Conservation (phyloP, 1,284 basidiomycete species). For the Porogramme epimiltina region DNA sequence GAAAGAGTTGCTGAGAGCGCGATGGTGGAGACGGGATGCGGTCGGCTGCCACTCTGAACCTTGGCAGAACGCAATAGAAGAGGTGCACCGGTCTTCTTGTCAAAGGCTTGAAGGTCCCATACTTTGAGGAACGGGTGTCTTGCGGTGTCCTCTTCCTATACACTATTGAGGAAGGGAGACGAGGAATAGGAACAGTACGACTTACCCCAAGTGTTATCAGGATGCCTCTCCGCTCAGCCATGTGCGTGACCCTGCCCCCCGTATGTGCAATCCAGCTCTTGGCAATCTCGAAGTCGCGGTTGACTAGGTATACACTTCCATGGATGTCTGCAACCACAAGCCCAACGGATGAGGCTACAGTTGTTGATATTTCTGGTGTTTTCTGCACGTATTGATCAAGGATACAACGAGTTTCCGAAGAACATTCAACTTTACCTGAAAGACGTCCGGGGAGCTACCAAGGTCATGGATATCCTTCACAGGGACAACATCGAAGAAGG, state of each 20-base stretch:
- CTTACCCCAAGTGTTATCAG: conserved; percentile 85
- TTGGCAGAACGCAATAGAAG: conserved; percentile 76
- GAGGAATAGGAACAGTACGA: conserved; percentile 13
- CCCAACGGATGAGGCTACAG: conserved; percentile 61
- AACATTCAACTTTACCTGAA: conserved; percentile 54
- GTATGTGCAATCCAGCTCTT: conserved; percentile 80
- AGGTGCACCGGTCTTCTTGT: conserved; percentile 72
- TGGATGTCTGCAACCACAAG: conserved; percentile 81
- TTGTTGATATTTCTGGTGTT: conserved; percentile 71
- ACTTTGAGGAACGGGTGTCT: conserved; percentile 84
- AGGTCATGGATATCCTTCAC: conserved; percentile 84
- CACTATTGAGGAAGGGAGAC: neutral
- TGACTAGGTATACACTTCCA: conserved; percentile 77
- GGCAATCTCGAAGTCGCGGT: conserved; percentile 73
- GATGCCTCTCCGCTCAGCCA: conserved; percentile 77
- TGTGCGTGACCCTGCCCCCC: conserved; percentile 79
- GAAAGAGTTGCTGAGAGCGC: conserved; percentile 82
- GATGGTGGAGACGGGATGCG: conserved; percentile 85
- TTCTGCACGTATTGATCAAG: conserved; percentile 41
- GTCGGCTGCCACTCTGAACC: conserved; percentile 75
- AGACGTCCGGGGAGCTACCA: conserved; percentile 70
- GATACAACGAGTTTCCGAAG: neutral
- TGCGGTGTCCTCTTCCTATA: conserved; percentile 76
- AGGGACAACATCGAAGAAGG: conserved; percentile 74
- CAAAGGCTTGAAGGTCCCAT: conserved; percentile 82